These are phyloP conservation scores for Salix arbutifolia DNA, from an alignment of 345 rosid species.

Conservation along the genomic window DNA sequence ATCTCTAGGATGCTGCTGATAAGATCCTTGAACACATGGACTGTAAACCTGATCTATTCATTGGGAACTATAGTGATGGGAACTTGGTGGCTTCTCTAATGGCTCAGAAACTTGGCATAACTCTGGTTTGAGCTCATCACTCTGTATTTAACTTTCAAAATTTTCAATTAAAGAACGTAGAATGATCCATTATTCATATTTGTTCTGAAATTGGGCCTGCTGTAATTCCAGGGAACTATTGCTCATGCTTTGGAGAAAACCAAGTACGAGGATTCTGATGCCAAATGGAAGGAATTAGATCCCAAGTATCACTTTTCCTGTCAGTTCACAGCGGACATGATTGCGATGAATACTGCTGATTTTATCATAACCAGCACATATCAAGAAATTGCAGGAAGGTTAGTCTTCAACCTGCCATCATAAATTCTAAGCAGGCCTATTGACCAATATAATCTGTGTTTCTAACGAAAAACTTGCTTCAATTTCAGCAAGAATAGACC, in stretches of 20 bases:
- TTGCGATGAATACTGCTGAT: slow-evolving; percentile 84
- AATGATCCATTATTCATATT: background rate
- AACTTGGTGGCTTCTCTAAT: slow-evolving; percentile 85
- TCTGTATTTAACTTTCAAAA: background rate
- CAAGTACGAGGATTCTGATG: slow-evolving; percentile 88
- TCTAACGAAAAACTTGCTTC: background rate
- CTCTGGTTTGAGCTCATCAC: slow-evolving; percentile 45
- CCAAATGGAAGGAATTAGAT: slow-evolving; percentile 79
- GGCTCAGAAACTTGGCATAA: slow-evolving; percentile 70
- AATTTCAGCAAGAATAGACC: slow-evolving; percentile 59
- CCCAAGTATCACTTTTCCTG: slow-evolving; percentile 88
- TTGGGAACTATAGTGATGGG: slow-evolving; percentile 92
- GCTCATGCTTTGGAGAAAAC: slow-evolving; percentile 96
- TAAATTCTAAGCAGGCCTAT: background rate
- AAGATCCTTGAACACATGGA: slow-evolving; percentile 60
- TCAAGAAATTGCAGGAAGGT: slow-evolving; percentile 98
- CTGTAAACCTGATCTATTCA: slow-evolving; percentile 81
- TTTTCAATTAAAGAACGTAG: background rate
- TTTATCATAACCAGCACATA: slow-evolving; percentile 86
- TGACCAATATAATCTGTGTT: background rate
- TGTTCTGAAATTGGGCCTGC: slow-evolving; percentile 6
- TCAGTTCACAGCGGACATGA: slow-evolving; percentile 80
- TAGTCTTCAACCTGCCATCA: slow-evolving; percentile 11
- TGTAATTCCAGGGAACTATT: slow-evolving; percentile 55
- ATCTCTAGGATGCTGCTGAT: slow-evolving; percentile 51